Evolutionary conservation across 192 early-diverging fungal species (phyloP), one percentile per base, ranked within the genome.

Genomic region (Rhizophagus prolifer): DNA sequence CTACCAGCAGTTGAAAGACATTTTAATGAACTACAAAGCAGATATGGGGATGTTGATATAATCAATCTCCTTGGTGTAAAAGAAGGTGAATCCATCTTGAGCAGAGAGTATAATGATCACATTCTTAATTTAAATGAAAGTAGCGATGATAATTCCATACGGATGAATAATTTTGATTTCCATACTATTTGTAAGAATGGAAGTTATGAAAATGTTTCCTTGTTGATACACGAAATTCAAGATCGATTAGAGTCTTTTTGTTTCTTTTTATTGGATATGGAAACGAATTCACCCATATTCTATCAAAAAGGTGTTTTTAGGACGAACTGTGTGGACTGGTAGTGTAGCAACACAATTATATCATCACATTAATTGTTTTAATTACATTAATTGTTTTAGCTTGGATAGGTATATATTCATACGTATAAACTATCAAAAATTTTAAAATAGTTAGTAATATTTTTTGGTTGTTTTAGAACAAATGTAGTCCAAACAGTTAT

Each of bases 291-390:
- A 5, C 80, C 94, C 2, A 76, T 95, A 16, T 83, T 81, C 26
- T 80, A 82, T 7, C 98, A 98, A 81, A 81, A 88, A 12, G 97
- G 97, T 26, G 90, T 95, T 7, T 90, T 96, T 67, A 85, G 98
- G 14, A 94, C 93, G 2, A 99, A 98, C 76, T 99, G 98, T 78
- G 83, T 99, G 70, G 98, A 95, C 73, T 93, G 94, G 81, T 80
- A 80, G 3, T n/a, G n/a, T n/a, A n/a, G n/a, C n/a, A n/a, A n/a
- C n/a, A n/a, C n/a, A n/a, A n/a, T n/a, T n/a, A n/a, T n/a, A n/a
- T n/a, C n/a, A n/a, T 47, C 31, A 13, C 10, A 44, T 44, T 44
- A 58, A 30, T 74, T 7, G 26, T 23, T 41, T 58, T 59, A 74
- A n/a, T 47, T 58, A 13, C 10, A 44, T 44, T 44, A 58, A 30